Base-by-base conservation (phyloP, 2,329 filamentous ascomycete species). In the Nothophaeocryptopus gaeumannii region DNA sequence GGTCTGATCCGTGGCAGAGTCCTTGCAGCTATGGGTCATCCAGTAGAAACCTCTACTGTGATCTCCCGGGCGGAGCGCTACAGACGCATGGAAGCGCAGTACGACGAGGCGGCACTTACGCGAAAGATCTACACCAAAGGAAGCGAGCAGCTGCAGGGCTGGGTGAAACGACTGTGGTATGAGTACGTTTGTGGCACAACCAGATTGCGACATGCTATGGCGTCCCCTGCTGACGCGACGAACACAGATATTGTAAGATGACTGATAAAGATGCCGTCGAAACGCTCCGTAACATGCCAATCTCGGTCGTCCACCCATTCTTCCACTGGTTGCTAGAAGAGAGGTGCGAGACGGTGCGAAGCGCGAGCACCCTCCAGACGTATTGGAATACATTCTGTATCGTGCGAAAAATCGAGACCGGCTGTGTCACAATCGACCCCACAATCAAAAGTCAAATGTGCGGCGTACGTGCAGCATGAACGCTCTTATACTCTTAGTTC, bases 261-360 rank as follows among this genome's bases (percentile, higher is more conserved):
- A 41, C 39, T 41, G 5, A 30, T 26, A 41, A 41, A 41, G 39
- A 41, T 41, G 26, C 39, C 39, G n/a, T 1, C 39, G 39, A 41
- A 41, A 41, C 39, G 26, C 12, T 32, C 1, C 26, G 26, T 26
- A 30, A 14, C 30, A 41, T 41, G 26, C 26, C 39, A 2, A 41
- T 41, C 26, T n/a, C 26, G n/a, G 26, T 41, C 26, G 26, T 41
- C 26, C 9, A 41, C 39, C 33, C 9, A 41, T 41, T 41, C 39
- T 41, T 41, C 33, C 33, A 41, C 39, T 41, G 8, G 39, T 41
- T 41, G n/a, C 39, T 41, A 5, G 39, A 41, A 41, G 8, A 41
- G 39, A 41, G 39, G 12, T 32, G 26, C 39, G 39, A 41, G 26
- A 41, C 39, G 15, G 8, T 41, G 10, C 39, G 39, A 41, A 41